A percentile compares a stretch with the other conserved stretches of the same genome.
Conservation (phyloP, 1,284 basidiomycete genomes). For the Omphalotus olearius region DNA sequence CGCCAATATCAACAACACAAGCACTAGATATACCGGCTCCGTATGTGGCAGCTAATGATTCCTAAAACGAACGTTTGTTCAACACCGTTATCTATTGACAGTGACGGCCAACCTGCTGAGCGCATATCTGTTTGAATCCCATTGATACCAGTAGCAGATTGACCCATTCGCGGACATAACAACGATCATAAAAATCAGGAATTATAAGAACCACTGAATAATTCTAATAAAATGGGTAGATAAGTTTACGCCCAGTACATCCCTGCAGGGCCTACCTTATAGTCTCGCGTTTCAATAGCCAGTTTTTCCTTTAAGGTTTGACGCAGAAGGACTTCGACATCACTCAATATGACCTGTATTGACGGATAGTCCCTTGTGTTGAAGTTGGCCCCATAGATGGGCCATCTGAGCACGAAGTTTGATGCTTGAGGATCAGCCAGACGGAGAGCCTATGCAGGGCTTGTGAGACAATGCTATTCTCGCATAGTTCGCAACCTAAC, state of each 20-base stretch:
- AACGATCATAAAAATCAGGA: constrained; percentile 87
- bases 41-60: constrained; percentile 91
- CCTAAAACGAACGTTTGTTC: constrained; percentile 41
- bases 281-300: constrained; percentile 51
- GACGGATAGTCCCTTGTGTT: constrained; percentile 78
- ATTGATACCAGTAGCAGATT: constrained; percentile 76
- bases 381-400: constrained; percentile 72
- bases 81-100: not conserved
- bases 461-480: constrained; percentile 1
- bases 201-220: constrained; percentile 89
- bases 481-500: constrained; percentile 30
- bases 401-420: constrained; percentile 74
- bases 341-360: constrained; percentile 66
- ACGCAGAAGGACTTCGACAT: constrained; percentile 72
- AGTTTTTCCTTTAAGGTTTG: constrained; percentile 60
- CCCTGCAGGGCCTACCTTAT: constrained; percentile 46
- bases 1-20: constrained; percentile 95
- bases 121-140: constrained; percentile 89
- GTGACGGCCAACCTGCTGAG: constrained; percentile 65
- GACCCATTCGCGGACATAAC: constrained; percentile 79
- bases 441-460: constrained; percentile 56
- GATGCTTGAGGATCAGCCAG: constrained; percentile 64
- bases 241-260: not conserved
- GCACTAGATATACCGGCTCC: constrained; percentile 93
- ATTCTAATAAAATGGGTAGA: constrained; percentile 42